phyloP scores from a whole-genome alignment of 2,329 filamentous ascomycete species.

The Phaeosphaeria sp. region DNA sequence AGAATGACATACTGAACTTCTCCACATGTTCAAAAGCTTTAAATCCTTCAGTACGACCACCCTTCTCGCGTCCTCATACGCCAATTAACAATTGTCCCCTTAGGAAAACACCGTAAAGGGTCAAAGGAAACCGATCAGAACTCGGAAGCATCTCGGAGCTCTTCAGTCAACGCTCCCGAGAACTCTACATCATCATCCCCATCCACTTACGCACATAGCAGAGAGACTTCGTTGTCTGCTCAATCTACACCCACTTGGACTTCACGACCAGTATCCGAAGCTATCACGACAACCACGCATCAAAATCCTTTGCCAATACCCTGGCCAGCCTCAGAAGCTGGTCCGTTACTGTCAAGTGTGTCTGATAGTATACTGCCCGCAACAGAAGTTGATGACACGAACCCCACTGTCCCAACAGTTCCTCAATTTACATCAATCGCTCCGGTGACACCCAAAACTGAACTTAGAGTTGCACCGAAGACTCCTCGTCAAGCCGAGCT shows the following conservation, averaged over 20 bases:
- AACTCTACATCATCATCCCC: conserved; percentile 4
- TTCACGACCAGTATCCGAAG: neutral
- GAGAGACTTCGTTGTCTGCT: conserved; percentile 2
- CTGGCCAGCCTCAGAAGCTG: neutral
- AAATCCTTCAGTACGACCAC: conserved; percentile 22
- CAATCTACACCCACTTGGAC: conserved; percentile 1
- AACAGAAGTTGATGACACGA: neutral
- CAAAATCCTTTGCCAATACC: conserved; percentile 5
- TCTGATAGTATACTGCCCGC: neutral
- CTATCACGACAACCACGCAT: neutral
- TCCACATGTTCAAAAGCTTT: conserved; percentile 28
- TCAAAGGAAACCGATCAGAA: conserved; percentile 12
- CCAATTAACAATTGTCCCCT: conserved; percentile 8
- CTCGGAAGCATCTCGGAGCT: conserved; percentile 7
- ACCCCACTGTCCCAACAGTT: neutral
- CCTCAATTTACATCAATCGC: neutral
- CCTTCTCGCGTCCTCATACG: neutral
- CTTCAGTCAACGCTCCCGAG: conserved; percentile 13
- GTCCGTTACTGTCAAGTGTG: too few relatives aligned
- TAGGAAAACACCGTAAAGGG: conserved; percentile 25
- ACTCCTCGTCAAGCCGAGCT: neutral
- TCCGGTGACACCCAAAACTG: neutral
- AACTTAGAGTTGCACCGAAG: neutral
- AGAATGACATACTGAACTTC: conserved; percentile 3
- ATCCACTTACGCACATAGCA: conserved; percentile 1